Base-by-base conservation (phyloP, 345 rosid species). In the Eucalyptus pauciflora region DNA sequence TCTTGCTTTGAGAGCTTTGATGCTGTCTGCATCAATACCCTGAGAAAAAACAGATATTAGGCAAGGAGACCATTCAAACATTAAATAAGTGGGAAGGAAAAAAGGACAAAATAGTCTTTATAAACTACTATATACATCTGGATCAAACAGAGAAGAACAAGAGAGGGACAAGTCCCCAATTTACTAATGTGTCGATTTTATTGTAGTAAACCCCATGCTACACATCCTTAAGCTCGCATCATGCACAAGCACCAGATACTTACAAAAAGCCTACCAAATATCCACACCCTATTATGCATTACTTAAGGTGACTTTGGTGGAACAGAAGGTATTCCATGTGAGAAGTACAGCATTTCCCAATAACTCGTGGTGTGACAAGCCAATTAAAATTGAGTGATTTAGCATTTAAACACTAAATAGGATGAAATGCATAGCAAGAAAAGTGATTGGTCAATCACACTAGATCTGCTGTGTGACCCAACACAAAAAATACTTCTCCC, bases 1-100 rank as follows among this genome's bases (percentile, higher is more conserved):
- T 91, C 99, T 97, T 87, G 94, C 89, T 95, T 96, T 96, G 33
- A 98, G 96, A 88, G 94, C 86, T 37, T 80, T 94, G 87, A 94
- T 88, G 88, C 92, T 94, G 45, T 94, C 99, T 90, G 93, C 88
- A 71, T 88, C 94, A 90, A 95, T n/a, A 91, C 85, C 95, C 99
- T 97, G 95, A 41, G 91, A 90, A 17, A 71, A 22, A 89, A 87
- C 62, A 88, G 45, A 3, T 37, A 69, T 86, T 22, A 50, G 46
- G 50, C 62, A 64, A 60, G 85, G 52, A 27, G 15, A 76, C 7
- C 8, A 1, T 76, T 20, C 8, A 41, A 76, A 76, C 43, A 20
- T 20, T 4, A 76, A 7, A 3, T 37, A 20, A 76, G 83, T 4
- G 0, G 48, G 46, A 76, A 76, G 27, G 27, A 76, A 10, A 69